Base-by-base conservation (phyloP, 2,329 filamentous ascomycete genomes). In the Penicillium sclerotiorum region DNA sequence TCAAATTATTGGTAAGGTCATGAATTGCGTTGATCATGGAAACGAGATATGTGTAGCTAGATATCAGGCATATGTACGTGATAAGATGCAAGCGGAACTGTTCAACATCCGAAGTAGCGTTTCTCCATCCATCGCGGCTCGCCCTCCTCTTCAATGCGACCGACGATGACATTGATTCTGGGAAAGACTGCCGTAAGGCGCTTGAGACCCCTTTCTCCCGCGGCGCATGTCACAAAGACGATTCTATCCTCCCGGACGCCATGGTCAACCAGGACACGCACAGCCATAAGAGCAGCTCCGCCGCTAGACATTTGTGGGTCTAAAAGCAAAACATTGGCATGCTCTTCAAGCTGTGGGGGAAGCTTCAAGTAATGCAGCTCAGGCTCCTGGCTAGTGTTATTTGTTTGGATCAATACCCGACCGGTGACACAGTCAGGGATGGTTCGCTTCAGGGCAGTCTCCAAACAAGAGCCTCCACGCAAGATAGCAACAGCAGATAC, bases 301-400 rank as follows among this genome's bases (percentile, higher is more conserved):
- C 94, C 94, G 53, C 87, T 92, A 21, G 90, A 90, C 88, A 97
- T 96, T 68, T 99, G 94, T 12, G 92, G 87, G 70, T 97, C 94
- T 17, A 97, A 77, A 7, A 99, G 77, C 52, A 99, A 77, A 15
- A 99, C 90, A 42, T 87, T 87, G 57, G 89, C 86, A 65, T 96
- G 88, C 35, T 81, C 71, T 52, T 81, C 75, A 48, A 97, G 88
- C 53, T 90, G 82, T 2, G 82, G 77, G 0, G 90, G 88, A 3
- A 99, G 77, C 57, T 89, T 89, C 51, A 92, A 80, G 67, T 92
- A 97, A 70, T 96, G 93, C 45, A 99, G 76, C 69, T 96, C 93
- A 2, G 94, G 94, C 69, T 97, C 94, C 49, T 90, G 90, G 4
- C 88, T 94, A 21, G 85, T 82, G 50, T 85, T 79, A 67, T 93